Base-by-base conservation (phyloP, 331 rosid species). In the Rhamnella rubrinervis region DNA sequence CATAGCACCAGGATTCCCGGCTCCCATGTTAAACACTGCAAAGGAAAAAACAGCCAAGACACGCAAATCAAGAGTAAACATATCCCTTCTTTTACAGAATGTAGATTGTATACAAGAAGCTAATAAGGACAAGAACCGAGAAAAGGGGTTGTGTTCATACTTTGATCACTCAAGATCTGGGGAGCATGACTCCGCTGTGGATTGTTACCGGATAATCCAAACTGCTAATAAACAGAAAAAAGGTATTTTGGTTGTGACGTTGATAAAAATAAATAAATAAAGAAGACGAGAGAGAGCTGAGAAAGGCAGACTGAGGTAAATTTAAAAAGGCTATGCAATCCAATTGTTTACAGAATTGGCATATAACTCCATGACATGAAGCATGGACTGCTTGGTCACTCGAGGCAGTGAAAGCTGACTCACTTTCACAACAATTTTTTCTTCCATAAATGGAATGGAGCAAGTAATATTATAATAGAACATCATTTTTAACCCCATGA, bases 11-110 rank as follows among this genome's bases (percentile, higher is more conserved):
- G 96, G 75, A 85, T 87, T 93, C 66, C 87, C 85, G 10, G 85
- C 66, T 81, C 97, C 98, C 88, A 90, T 82, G 70, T 85, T 90
- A 80, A 82, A 93, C 84, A 93, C 97, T 90, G 90, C 80, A 79
- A 77, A 77, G 18, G 61, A 72, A 82, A 65, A 40, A 2, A 26
- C 76, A 26, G 25, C 40, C 51, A 55, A 14, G 38, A 47, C 16
- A 37, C 46, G 55, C 68, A 67, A 73, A 76, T 70, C 41, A 60
- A 26, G 55, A 38, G 51, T 52, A 37, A 61, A 23, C 5, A 6
- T 44, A 53, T 15, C 25, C 58, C 23, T 53, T 8, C 1, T 15
- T 19, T 11, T 44, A 44, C 14, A 8, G 13, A 44, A 8, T 2
- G 46, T 12, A 40, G 47, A 44, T 44, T 9, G 21, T 13, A 37